These are phyloP conservation scores for Jatropha podagrica DNA, from an alignment of 441 rosid genomes.

Conservation along the genomic window DNA sequence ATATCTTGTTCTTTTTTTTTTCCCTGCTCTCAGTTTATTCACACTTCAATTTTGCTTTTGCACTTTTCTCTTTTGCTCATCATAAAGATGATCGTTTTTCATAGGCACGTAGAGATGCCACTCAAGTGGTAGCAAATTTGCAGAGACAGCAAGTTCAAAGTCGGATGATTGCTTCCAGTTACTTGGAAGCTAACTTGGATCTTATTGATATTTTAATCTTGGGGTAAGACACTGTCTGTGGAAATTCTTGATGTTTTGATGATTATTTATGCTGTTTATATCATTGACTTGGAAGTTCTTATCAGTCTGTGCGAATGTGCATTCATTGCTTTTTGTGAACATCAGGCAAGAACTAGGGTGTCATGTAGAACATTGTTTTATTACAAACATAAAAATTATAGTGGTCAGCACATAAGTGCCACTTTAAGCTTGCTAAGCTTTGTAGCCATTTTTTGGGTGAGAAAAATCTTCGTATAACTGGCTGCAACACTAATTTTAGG, in stretches of 20 bases:
- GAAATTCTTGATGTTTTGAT: constrained; percentile 3
- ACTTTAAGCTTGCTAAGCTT: neutral
- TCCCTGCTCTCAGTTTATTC: constrained; percentile 1
- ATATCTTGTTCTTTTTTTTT: neutral
- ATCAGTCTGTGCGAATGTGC: neutral
- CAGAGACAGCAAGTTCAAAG: constrained; percentile 92
- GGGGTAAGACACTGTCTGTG: constrained; percentile 53
- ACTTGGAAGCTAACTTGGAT: constrained; percentile 71
- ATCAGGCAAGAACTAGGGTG: neutral
- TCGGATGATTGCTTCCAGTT: constrained; percentile 81
- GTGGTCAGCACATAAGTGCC: neutral
- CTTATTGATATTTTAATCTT: constrained; percentile 67
- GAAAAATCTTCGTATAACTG: neutral
- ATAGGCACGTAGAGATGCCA: constrained; percentile 91
- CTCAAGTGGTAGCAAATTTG: constrained; percentile 94
- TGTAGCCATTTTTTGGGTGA: neutral
- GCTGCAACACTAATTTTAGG: neutral
- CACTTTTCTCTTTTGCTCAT: constrained; percentile 3
- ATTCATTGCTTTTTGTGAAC: neutral
- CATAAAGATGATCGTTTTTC: constrained; percentile 27
- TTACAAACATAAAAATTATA: neutral
- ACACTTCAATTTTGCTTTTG: neutral
- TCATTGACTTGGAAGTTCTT: neutral
- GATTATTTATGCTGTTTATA: neutral
- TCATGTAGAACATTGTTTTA: neutral